Conservation (phyloP, 805 yeast species). For the Candida oleophila region DNA sequence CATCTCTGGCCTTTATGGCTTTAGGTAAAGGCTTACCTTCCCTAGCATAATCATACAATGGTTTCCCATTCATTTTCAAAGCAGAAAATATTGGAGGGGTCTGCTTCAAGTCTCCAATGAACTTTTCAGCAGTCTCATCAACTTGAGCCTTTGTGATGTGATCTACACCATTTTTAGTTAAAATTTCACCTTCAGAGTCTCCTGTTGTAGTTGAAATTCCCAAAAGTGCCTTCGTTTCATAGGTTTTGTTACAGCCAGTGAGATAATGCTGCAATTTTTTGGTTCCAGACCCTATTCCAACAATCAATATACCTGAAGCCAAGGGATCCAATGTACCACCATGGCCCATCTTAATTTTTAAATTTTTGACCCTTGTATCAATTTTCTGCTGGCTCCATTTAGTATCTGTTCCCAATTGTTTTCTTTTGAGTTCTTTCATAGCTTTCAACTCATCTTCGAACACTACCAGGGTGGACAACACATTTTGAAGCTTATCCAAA, state of each 20-base stretch:
- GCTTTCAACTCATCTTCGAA: slow-evolving; percentile 55
- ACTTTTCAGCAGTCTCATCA: slow-evolving; percentile 51
- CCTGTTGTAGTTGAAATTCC: slow-evolving; percentile 94
- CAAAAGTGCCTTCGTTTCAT: slow-evolving; percentile 79
- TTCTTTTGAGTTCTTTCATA: slow-evolving; percentile 46
- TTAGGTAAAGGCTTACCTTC: slow-evolving; percentile 81
- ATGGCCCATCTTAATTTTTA: slow-evolving; percentile 89
- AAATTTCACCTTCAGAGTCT: slow-evolving; percentile 83
- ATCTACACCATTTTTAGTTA: slow-evolving; percentile 54
- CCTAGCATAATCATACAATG: slow-evolving; percentile 91
- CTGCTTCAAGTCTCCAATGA: slow-evolving; percentile 80
- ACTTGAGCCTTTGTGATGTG: slow-evolving; percentile 59
- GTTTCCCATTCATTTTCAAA: slow-evolving; percentile 89
- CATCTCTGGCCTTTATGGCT: slow-evolving; percentile 75
- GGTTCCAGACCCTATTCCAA: slow-evolving; percentile 93
- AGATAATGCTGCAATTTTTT: slow-evolving; percentile 72
- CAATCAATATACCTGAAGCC: slow-evolving; percentile 90
- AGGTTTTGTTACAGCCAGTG: slow-evolving; percentile 72
- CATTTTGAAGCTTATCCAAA: slow-evolving; percentile 60
- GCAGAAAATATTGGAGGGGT: slow-evolving; percentile 97
- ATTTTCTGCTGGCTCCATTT: slow-evolving; percentile 47
- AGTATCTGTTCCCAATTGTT: slow-evolving; percentile 36
- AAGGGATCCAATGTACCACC: slow-evolving; percentile 97
- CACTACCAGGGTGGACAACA: slow-evolving; percentile 58
- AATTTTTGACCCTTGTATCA: slow-evolving; percentile 48